Evolutionary conservation across 1,284 basidiomycete genomes (phyloP), one percentile per base, ranked within the genome.

Genomic region (Boletus sp.): DNA sequence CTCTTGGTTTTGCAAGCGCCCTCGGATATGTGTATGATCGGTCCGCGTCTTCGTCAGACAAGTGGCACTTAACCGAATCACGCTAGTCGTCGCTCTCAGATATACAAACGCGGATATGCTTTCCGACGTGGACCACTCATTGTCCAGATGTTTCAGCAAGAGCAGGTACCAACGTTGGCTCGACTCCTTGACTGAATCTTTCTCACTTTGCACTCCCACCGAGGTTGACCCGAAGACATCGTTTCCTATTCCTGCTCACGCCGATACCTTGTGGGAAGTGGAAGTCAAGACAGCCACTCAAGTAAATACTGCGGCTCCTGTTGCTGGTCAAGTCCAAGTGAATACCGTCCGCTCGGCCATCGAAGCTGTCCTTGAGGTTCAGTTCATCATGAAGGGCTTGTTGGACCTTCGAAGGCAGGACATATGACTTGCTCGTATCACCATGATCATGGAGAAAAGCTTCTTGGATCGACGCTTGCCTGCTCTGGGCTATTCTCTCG

Each of bases 81-180:
- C 27, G 41, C 38, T 49, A 88, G 85, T 19, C 78, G 77, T 32
- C 75, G 82, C 42, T 81, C 82, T 20, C 84, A 89, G 65, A 81
- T 87, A 43, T 89, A 84, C 69, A 90, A 87, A 67, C 78, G 79
- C 36, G 87, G 87, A 23, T 89, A 86, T 59, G 67, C 80, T 17
- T 90, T 90, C 60, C 72, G 84, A 32, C 71, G 82, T 49, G 86
- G 86, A 1, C 61, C 71, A 9, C 69, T 90, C 17, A 70, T 84
- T 13, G 85, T 90, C 46, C 78, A 85, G 54, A 87, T 90, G 81
- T 88, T 85, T 62, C 86, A 89, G 63, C 84, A 88, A 64, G 88
- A 89, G 66, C 81, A 84, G 66, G 85, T 82, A 63, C 50, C 60
- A 6, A n/a, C 17, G 13, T 44, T n/a, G 33, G 61, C 20, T 41